Base-by-base conservation (phyloP, 1,139 yeast genomes). In the Magnusiomyces sp. region DNA sequence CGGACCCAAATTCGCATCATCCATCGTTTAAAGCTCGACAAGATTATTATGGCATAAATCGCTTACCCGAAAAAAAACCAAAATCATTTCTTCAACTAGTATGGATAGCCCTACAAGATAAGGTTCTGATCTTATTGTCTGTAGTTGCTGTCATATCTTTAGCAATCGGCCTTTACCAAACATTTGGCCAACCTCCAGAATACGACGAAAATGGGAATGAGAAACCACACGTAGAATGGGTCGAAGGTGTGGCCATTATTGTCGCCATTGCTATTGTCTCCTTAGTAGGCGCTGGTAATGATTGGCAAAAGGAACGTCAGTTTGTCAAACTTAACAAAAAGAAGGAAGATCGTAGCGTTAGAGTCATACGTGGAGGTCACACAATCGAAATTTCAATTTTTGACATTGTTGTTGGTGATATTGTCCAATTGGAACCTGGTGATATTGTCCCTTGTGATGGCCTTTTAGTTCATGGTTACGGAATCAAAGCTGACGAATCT, bases 241-340 rank as follows among this genome's bases (percentile, higher is more conserved):
- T 94, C 46, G 99, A 92, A 71, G 99, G 99, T 58, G 95, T 90
- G 41, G 98, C 98, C 41, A 94, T 94, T 63, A 77, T 94, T 58
- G 86, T 84, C 17, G 99, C 99, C 16, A 86, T 94, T 31, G 62
- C 80, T 9, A 92, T 94, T 54, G 97, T 94, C 40, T 95, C 94
- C 5, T 58, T 87, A 2, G 98, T 94, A 13, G 95, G 97, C 46
- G 95, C 97, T 2, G 84, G 80, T 17, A 94, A 94, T 66, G 98
- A 94, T 68, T 94, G 86, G 72, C 97, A 92, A 65, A 94, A 94
- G 65, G 98, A 94, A 66, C 73, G 89, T 14, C 98, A 92, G 66
- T 94, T 94, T 69, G 88, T 88, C 48, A 82, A 81, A 58, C 76
- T 94, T 58, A 90, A 92, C 67, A 64, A 66, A 47, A 70, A 71